These are phyloP conservation scores for Erythrophleum ivorense DNA, from an alignment of 331 rosid genomes.

Conservation along the genomic window DNA sequence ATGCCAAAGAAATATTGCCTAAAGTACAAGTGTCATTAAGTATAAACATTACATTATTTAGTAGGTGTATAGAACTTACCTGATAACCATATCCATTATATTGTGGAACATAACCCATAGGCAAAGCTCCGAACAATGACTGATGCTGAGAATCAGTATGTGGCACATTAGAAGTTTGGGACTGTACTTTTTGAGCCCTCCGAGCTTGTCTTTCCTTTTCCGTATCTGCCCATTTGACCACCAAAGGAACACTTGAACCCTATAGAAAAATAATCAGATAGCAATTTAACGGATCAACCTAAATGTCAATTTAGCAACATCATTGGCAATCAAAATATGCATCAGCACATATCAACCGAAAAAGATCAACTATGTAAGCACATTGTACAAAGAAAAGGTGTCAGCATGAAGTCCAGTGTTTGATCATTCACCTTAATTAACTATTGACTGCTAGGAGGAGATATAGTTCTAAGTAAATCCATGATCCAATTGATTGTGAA, in stretches of 20 bases:
- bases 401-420: slow-evolving; percentile 8
- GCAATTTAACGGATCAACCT: slow-evolving; percentile 22
- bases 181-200: slow-evolving; percentile 92
- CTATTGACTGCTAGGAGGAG: slow-evolving; percentile 10
- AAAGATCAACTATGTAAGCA: slow-evolving; percentile 27
- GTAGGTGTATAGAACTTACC: slow-evolving; percentile 54
- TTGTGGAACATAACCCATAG: slow-evolving; percentile 84
- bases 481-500: slow-evolving; percentile 17
- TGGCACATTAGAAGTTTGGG: slow-evolving; percentile 71
- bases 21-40: background rate
- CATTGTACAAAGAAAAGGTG: slow-evolving; percentile 11
- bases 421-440: slow-evolving; percentile 19
- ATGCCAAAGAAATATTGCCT: slow-evolving; percentile 8
- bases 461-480: slow-evolving; percentile 25
- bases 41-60: background rate
- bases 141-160: slow-evolving; percentile 82
- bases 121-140: slow-evolving; percentile 90
- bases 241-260: slow-evolving; percentile 99
- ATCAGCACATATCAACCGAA: slow-evolving; percentile 21
- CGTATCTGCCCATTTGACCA: slow-evolving; percentile 99
- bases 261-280: slow-evolving; percentile 48
- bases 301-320: slow-evolving; percentile 24
- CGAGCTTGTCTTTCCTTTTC: slow-evolving; percentile 99
- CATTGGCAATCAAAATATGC: slow-evolving; percentile 21
- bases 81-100: slow-evolving; percentile 96